A percentile compares a stretch with the other conserved stretches of the same genome.
Evolutionary conservation across 2,329 filamentous ascomycete genomes (phyloP).

Genomic region (Pseudovirgaria hyperparasitica): DNA sequence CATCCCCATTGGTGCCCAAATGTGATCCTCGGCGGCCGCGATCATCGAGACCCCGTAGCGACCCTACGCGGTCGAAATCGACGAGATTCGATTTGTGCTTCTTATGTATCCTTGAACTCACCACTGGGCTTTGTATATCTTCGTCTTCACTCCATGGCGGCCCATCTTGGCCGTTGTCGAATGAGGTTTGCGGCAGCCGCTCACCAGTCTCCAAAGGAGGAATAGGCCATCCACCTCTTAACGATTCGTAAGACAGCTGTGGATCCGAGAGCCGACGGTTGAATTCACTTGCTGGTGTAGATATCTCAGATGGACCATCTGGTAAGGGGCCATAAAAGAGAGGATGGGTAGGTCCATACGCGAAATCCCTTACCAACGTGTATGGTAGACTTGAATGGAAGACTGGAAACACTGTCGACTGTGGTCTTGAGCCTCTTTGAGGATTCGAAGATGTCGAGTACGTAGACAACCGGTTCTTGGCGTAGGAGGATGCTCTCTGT

Average conservation of each 20-base stretch:
- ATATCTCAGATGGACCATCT: constrained; percentile 64
- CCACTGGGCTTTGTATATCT: constrained; percentile 77
- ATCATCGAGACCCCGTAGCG: constrained; percentile 18
- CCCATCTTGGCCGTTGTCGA: constrained; percentile 60
- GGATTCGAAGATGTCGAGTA: constrained; percentile 59
- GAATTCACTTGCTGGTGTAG: constrained; percentile 73
- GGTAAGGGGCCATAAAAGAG: constrained; percentile 90
- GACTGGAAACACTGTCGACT: constrained; percentile 68
- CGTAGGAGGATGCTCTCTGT: constrained; percentile 55
- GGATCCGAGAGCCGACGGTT: constrained; percentile 70
- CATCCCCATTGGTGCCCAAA: constrained; percentile 47
- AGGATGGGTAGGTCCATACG: constrained; percentile 70
- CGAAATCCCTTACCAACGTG: constrained; percentile 89
- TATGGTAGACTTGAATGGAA: constrained; percentile 81
- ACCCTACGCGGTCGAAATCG: constrained; percentile 25
- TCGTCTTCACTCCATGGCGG: constrained; percentile 94
- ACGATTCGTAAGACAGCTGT: constrained; percentile 58
- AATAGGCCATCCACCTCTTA: constrained; percentile 43
- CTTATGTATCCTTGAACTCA: constrained; percentile 72
- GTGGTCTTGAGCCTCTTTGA: constrained; percentile 55
- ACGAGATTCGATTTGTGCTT: constrained; percentile 52
- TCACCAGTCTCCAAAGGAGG: constrained; percentile 46
- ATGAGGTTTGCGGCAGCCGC: constrained; percentile 70
- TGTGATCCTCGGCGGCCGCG: constrained; percentile 32
- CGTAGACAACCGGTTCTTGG: constrained; percentile 70